Percentiles rank a stretch among this genome's conserved stretches.
Evolutionary conservation across 163 green algal genomes (phyloP).

Genomic region (Scenedesmus sp.): DNA sequence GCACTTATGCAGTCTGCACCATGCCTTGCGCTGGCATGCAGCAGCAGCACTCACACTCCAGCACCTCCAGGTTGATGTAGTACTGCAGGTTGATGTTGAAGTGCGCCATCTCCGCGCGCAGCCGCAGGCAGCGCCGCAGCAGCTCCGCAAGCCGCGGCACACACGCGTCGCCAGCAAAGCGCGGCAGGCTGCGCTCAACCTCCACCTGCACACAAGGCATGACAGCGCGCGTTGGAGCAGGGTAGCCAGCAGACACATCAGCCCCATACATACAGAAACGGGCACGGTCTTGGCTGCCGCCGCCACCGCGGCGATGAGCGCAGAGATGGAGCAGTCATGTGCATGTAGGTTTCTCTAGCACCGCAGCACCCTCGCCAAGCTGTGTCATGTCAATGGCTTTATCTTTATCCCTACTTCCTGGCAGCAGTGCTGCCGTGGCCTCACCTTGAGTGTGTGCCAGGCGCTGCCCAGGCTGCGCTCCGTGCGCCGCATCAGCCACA

Average conservation of each 20-base stretch:
- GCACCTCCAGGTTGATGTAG: constrained; percentile 93
- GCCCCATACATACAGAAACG: constrained; percentile 32
- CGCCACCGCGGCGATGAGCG: no score
- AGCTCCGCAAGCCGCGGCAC: constrained; percentile 45
- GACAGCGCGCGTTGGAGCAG: constrained; percentile 15
- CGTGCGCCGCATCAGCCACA: constrained; percentile 88
- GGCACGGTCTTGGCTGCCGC: constrained; percentile 61
- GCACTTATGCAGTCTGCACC: no score
- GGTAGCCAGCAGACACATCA: not conserved
- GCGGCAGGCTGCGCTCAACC: constrained; percentile 56
- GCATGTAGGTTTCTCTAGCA: not conserved
- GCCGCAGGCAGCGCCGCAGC: constrained; percentile 60
- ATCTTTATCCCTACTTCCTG: no score
- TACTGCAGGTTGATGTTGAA: constrained; percentile 90
- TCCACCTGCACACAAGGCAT: constrained; percentile 51
- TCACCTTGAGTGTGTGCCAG: constrained; percentile 68
- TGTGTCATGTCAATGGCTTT: not conserved
- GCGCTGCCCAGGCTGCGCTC: constrained; percentile 72
- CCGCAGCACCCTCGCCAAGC: not conserved
- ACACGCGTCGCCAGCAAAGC: constrained; percentile 24
- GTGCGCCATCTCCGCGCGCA: constrained; percentile 87
- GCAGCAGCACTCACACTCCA: constrained; percentile 72
- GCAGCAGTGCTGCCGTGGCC: no score
- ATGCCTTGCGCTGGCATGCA: not conserved
- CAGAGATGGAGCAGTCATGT: constrained; percentile 76